These are phyloP conservation scores for Paecilomyces niveus DNA, from an alignment of 2,329 filamentous ascomycete genomes.

Conservation along the genomic window DNA sequence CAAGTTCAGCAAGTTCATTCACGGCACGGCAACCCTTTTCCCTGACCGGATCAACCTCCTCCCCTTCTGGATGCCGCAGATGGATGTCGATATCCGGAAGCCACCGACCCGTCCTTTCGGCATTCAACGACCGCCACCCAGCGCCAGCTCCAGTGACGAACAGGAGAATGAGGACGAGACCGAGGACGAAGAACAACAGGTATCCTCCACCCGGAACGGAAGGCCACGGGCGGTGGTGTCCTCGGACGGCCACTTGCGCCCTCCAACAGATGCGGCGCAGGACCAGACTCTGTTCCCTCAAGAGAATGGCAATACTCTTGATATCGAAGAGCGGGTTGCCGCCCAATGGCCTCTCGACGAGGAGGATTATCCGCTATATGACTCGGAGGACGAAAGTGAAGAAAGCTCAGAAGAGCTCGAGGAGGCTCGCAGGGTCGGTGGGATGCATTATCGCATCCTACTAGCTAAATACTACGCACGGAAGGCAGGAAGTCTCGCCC, in stretches of 20 bases:
- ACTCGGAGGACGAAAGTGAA: slow-evolving; percentile 78
- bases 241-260: neutral
- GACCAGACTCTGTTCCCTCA: slow-evolving; percentile 33
- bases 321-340: slow-evolving; percentile 77
- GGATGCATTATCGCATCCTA: slow-evolving; percentile 64
- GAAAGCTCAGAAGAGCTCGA: slow-evolving; percentile 63
- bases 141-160: slow-evolving; percentile 68
- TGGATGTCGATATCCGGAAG: slow-evolving; percentile 96
- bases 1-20: slow-evolving; percentile 99
- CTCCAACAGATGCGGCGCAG: slow-evolving; percentile 7
- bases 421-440: slow-evolving; percentile 68
- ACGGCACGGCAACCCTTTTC: slow-evolving; percentile 83
- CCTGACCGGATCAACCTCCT: slow-evolving; percentile 80
- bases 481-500: slow-evolving; percentile 39
- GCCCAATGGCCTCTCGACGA: slow-evolving; percentile 51
- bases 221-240: neutral
- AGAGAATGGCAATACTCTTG: slow-evolving; percentile 46
- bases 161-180: slow-evolving; percentile 62
- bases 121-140: slow-evolving; percentile 71
- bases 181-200: slow-evolving; percentile 51
- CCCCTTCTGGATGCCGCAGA: slow-evolving; percentile 97
- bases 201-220: neutral
- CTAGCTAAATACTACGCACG: slow-evolving; percentile 48
- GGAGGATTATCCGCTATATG: slow-evolving; percentile 80
- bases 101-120: slow-evolving; percentile 82